Conservation (phyloP, 2,329 filamentous ascomycete genomes). For the Chalara sp. region DNA sequence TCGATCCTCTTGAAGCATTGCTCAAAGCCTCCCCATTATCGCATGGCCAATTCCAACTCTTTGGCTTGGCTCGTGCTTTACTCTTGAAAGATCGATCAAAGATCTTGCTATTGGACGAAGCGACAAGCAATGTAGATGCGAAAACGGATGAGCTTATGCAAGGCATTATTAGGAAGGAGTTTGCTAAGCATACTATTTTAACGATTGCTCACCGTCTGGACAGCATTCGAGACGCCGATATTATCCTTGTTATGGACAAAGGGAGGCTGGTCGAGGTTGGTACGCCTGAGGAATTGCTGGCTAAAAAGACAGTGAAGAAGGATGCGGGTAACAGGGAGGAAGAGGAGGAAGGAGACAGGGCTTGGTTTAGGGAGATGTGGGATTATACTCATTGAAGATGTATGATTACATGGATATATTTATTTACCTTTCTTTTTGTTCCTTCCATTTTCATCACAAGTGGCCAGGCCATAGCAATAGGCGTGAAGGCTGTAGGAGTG, state of each 20-base stretch:
- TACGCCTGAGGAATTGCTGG: constrained; percentile 66
- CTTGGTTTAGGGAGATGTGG: neutral
- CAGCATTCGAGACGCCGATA: constrained; percentile 38
- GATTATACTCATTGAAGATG: neutral
- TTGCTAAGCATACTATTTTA: constrained; percentile 43
- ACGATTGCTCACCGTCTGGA: constrained; percentile 20
- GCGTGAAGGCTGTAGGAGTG: too few species aligned
- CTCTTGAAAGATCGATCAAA: constrained; percentile 21
- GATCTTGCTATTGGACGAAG: constrained; percentile 29
- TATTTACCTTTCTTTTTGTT: too few species aligned
- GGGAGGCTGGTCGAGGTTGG: constrained; percentile 72
- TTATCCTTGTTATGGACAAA: constrained; percentile 35
- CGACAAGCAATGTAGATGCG: constrained; percentile 28
- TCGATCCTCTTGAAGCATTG: constrained; percentile 2
- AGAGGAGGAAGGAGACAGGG: neutral
- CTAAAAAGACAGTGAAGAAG: neutral
- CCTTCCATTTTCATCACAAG: too few species aligned
- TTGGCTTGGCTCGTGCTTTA: constrained; percentile 39
- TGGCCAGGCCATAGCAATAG: too few species aligned
- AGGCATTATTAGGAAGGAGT: constrained; percentile 40
- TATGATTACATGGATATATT: too few species aligned
- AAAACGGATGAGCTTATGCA: constrained; percentile 13
- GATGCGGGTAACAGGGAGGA: neutral
- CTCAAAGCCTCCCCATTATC: constrained; percentile 24
- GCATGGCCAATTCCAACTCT: constrained; percentile 40